Evolutionary conservation across 140 eudicot species (phyloP).

Genomic region (Anethum foeniculum): DNA sequence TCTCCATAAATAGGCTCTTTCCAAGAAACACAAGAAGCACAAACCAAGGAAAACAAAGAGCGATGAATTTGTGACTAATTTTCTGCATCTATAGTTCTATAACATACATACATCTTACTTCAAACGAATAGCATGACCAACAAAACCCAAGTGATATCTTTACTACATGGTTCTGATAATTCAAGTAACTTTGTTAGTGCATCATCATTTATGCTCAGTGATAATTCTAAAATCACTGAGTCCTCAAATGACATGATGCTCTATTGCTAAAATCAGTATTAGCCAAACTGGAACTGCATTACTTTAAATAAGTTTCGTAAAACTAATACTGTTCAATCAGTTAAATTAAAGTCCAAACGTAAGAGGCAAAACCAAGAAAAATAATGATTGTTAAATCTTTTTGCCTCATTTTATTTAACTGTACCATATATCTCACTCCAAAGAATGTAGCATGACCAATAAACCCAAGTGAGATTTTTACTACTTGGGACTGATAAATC

Average conservation of each 20-base stretch:
- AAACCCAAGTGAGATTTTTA: slow-evolving; percentile 52
- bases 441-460: slow-evolving; percentile 46
- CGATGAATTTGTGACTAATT: neutral
- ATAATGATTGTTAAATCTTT: neutral
- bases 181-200: neutral
- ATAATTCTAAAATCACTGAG: slow-evolving; percentile 43
- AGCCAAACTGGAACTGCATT: slow-evolving; percentile 36
- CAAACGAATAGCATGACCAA: slow-evolving; percentile 27
- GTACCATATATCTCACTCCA: neutral
- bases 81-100: too few relatives aligned
- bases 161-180: slow-evolving; percentile 18
- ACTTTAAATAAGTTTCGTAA: neutral
- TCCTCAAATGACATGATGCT: slow-evolving; percentile 32
- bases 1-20: neutral
- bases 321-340: neutral
- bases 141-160: slow-evolving; percentile 49
- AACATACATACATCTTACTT: neutral
- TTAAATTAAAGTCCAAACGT: neutral
- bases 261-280: neutral
- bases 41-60: neutral
- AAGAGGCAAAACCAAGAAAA: neutral
- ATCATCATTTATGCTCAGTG: slow-evolving; percentile 30
- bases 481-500: slow-evolving; percentile 60
- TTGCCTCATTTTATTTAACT: neutral
- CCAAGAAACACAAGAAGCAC: neutral